Conservation (phyloP, 805 yeast genomes). For the Blastobotrys parvus region DNA sequence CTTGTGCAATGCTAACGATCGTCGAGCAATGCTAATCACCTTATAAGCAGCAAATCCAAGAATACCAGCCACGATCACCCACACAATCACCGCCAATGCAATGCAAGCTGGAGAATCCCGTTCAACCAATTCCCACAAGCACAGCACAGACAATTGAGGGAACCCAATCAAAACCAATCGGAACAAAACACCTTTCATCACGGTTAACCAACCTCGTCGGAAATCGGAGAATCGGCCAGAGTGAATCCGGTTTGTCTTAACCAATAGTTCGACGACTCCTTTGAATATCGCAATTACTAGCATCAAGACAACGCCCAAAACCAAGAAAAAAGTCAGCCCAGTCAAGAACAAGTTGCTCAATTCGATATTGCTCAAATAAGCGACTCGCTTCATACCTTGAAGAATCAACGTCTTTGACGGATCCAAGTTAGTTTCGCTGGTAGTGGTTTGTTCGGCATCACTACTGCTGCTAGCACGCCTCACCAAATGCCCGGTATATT, state of each 20-base stretch:
- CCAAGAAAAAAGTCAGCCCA: constrained; percentile 36
- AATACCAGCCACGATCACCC: constrained; percentile 49
- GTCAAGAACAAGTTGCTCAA: constrained; percentile 81
- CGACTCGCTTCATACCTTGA: constrained; percentile 88
- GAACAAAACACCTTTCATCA: constrained; percentile 82
- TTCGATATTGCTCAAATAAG: constrained; percentile 78
- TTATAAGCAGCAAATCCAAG: constrained; percentile 64
- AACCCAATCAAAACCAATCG: constrained; percentile 76
- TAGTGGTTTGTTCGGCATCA: constrained; percentile 17
- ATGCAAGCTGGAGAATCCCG: constrained; percentile 78
- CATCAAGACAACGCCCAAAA: constrained; percentile 3
- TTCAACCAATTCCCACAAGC: constrained; percentile 83
- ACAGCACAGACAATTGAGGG: constrained; percentile 75
- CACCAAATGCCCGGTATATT: constrained; percentile 1
- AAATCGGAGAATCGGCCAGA: constrained; percentile 64
- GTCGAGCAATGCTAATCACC: constrained; percentile 67
- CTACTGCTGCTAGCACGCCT: constrained; percentile 5
- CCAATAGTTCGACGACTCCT: constrained; percentile 58
- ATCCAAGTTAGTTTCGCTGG: constrained; percentile 48
- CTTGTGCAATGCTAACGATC: constrained; percentile 62
- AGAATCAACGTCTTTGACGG: constrained; percentile 67
- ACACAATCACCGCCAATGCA: constrained; percentile 67
- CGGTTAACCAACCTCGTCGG: constrained; percentile 74
- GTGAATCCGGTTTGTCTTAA: constrained; percentile 49
- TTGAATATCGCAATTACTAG: constrained; percentile 46